These are phyloP conservation scores for Crataegus laevigata DNA, from an alignment of 306 rosid genomes.

Conservation along the genomic window DNA sequence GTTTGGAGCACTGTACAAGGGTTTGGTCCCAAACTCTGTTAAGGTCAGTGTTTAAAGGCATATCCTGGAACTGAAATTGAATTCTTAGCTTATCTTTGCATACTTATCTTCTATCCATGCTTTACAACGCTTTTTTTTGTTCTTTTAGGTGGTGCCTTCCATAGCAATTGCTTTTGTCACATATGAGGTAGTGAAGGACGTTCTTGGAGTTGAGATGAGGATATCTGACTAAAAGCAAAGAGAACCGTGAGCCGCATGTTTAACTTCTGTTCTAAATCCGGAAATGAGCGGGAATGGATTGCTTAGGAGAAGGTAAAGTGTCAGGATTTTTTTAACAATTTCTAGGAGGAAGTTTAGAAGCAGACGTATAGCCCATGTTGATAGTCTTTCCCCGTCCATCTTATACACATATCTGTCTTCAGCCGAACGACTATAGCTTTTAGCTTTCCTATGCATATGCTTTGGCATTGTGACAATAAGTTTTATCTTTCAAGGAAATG, in stretches of 20 bases:
- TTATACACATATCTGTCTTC: slow-evolving; percentile 1
- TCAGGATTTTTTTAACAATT: neutral
- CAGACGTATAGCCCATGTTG: slow-evolving; percentile 6
- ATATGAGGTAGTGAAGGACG: slow-evolving; percentile 52
- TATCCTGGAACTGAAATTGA: no score
- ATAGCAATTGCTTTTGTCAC: slow-evolving; percentile 68
- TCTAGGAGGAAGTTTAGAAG: slow-evolving; percentile 14
- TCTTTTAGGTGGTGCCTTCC: slow-evolving; percentile 66
- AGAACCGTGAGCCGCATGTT: slow-evolving; percentile 2
- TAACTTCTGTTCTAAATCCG: neutral
- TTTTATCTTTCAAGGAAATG: neutral
- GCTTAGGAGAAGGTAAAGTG: slow-evolving; percentile 15
- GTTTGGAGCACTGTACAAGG: slow-evolving; percentile 45
- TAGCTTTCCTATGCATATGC: slow-evolving; percentile 19
- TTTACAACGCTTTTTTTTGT: neutral
- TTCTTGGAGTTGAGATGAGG: slow-evolving; percentile 62
- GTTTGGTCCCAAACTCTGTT: slow-evolving; percentile 49
- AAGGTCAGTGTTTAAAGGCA: slow-evolving; percentile 35
- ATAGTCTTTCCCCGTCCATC: neutral
- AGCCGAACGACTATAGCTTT: neutral
- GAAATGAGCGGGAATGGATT: neutral
- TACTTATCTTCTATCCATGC: neutral
- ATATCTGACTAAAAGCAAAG: slow-evolving; percentile 45
- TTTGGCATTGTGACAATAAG: slow-evolving; percentile 12
- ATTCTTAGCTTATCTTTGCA: neutral